Evolutionary conservation across 371 early-diverging fungal species (phyloP), one percentile per base, ranked within the genome.

Genomic region (Entomophthora muscae): DNA sequence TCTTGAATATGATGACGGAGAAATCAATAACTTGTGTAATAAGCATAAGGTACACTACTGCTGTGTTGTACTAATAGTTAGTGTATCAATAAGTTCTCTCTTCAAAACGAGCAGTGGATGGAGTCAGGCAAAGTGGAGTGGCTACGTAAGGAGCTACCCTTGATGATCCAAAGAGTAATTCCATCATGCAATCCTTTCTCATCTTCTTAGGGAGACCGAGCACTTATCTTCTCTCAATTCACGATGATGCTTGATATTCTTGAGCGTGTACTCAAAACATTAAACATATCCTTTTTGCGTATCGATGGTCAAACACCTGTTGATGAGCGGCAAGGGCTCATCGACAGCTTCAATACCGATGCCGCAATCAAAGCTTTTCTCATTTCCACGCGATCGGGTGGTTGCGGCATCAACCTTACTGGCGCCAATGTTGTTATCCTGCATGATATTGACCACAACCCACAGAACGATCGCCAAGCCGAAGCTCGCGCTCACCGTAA

Each of bases 401-500:
- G 95, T 0, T 72, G 95, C 32, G 95, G 95, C 61, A 91, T 98
- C 69, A 98, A 98, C 65, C 73, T 98, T 66, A 88, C 91, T 5
- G 83, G 91, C 0, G 96, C 98, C 2, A 95, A 98, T 71, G 93
- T 93, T 0, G 98, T 98, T 1, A 81, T 94, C 24, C 74, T 97
- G 23, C 90, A 85, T 71, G 96, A 95, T 69, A 87, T 87, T 57
- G 95, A 95, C 72, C 93, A 93, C 88, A 95, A 98, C 69, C 96
- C 96, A 23, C 95, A 93, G 81, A 93, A 90, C 83, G 98, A 98
- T 72, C 74, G 95, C 53, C 96, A 98, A 70, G 98, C 96, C 1
- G 92, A 93, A 76, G 98, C 95, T 70, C 82, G 98, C 61, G 95
- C 90, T 10, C 98, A 98, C 73, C 83, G 98, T 66, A 89, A 72